These are phyloP conservation scores for Laburnicola sp. DNA, from an alignment of 2,329 filamentous ascomycete species.

Conservation along the genomic window DNA sequence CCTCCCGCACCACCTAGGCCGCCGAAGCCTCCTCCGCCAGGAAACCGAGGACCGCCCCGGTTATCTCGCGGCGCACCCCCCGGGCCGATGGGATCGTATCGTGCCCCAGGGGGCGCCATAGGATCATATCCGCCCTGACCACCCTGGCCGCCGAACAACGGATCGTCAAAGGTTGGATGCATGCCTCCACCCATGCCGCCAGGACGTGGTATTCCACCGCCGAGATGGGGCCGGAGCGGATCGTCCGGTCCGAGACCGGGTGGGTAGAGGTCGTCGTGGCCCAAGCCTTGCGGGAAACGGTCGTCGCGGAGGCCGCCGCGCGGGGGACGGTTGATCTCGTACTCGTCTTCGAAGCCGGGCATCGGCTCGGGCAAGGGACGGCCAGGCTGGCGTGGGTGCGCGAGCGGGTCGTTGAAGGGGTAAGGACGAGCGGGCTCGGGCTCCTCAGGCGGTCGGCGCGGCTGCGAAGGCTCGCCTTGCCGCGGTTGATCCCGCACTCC, in stretches of 20 bases:
- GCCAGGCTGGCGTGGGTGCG: slow-evolving; percentile 56
- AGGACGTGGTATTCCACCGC: slow-evolving; percentile 60
- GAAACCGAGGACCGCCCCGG: slow-evolving; percentile 34
- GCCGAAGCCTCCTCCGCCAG: slow-evolving; percentile 50
- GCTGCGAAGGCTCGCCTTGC: slow-evolving; percentile 22
- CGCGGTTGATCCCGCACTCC: slow-evolving; percentile 42
- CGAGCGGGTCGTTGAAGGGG: slow-evolving; percentile 71
- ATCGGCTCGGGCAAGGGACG: slow-evolving; percentile 76
- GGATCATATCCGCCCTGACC: slow-evolving; percentile 62
- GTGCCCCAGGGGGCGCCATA: slow-evolving; percentile 80
- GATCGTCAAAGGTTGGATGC: slow-evolving; percentile 95
- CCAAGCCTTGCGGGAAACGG: slow-evolving; percentile 68
- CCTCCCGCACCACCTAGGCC: slow-evolving; percentile 49
- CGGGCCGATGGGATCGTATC: slow-evolving; percentile 79
- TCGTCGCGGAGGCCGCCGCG: slow-evolving; percentile 55
- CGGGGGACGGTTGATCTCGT: slow-evolving; percentile 73
- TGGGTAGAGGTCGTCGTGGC: slow-evolving; percentile 85
- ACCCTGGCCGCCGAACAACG: slow-evolving; percentile 70
- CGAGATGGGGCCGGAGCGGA: slow-evolving; percentile 70
- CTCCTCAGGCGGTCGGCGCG: slow-evolving; percentile 54
- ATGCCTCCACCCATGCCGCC: slow-evolving; percentile 74
- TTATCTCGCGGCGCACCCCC: slow-evolving; percentile 50
- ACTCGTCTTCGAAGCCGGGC: slow-evolving; percentile 91
- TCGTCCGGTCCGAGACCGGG: slow-evolving; percentile 83
- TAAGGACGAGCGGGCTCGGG: slow-evolving; percentile 65